Evolutionary conservation across 2,329 filamentous ascomycete genomes (phyloP), one percentile per base, ranked within the genome.

Genomic region (Monilinia polystroma): DNA sequence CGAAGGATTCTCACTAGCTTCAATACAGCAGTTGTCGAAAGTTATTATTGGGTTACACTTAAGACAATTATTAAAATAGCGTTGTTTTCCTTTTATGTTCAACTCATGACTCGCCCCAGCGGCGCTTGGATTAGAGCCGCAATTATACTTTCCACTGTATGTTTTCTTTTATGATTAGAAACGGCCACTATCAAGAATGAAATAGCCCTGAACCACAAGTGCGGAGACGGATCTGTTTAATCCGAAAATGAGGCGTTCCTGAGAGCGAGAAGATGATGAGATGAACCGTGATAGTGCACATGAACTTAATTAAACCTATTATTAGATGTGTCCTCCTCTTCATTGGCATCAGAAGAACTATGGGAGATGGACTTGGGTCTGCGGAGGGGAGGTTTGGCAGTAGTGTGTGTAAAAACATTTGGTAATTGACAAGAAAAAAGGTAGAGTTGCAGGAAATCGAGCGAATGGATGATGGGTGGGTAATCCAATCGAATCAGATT

Each of bases 91-190:
- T 23, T 8, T 10, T 49, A 11, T 49, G 6, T 41, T 35, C 20
- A 6, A 20, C 12, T 14, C 57, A 60, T 38, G 45, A 60, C 57
- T 60, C 57, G 57, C 14, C 10, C 26, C 1, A 29, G 18, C 43
- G 47, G 56, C 56, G 56, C 32, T 23, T 49, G 57, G 3, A n/a
- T 60, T 60, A 23, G 32, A 35, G 57, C 57, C 43, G 57, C 43
- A 49, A 49, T 49, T 43, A 60, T 32, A 47, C 23, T 47, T 47
- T 47, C 43, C 56, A 16, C 41, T 49, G 8, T 49, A 49, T 26
- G 2, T 26, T 38, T 51, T 38, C 45, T 38, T 38, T 32, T 51
- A 7, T 62, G 43, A 51, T 49, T 60, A 51, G 57, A 60, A 60
- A 60, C 57, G 43, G 57, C 57, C 57, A 62, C 58, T 52, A 62